Percentiles rank a stretch among this genome's conserved stretches.
phyloP scores from a whole-genome alignment of 73 alveolate species.

The Paramecium bursaria region DNA sequence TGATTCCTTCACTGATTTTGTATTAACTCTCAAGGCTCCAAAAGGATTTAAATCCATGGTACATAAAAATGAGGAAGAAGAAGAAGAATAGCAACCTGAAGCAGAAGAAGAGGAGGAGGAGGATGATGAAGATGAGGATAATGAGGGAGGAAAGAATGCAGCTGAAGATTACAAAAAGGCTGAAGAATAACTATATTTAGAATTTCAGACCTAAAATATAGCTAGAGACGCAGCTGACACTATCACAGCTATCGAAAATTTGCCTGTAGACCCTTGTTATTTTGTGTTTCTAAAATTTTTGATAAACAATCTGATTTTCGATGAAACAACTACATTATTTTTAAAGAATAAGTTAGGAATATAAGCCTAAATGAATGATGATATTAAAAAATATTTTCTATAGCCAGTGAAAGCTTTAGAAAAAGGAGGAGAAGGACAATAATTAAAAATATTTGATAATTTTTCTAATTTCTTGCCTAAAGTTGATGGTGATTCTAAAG shows the following conservation, averaged over 20 bases:
- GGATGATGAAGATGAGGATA: constrained; percentile 33
- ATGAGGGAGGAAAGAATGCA: constrained; percentile 34
- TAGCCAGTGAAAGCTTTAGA: too few relatives aligned
- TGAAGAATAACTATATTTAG: background rate
- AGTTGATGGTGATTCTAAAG: too few relatives aligned
- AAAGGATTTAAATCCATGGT: constrained; percentile 10
- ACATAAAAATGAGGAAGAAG: background rate
- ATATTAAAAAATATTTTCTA: too few relatives aligned
- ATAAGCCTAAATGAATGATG: too few relatives aligned
- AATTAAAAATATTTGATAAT: too few relatives aligned
- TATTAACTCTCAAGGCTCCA: background rate
- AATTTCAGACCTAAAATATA: background rate
- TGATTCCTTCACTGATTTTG: constrained; percentile 34
- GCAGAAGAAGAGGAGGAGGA: background rate
- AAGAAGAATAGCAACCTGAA: constrained; percentile 30
- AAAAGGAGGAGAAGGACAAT: too few relatives aligned
- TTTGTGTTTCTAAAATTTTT: background rate
- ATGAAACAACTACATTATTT: too few relatives aligned
- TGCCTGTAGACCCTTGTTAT: constrained; percentile 36
- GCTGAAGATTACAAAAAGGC: constrained; percentile 48
- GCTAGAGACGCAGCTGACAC: constrained; percentile 51
- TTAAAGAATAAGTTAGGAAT: too few relatives aligned
- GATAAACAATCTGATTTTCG: constrained; percentile 34
- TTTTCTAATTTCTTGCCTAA: too few relatives aligned
- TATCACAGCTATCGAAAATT: background rate